A percentile compares a stretch with the other conserved stretches of the same genome.
phyloP scores from a whole-genome alignment of 805 yeast genomes.

The Hanseniaspora valbyensis region DNA sequence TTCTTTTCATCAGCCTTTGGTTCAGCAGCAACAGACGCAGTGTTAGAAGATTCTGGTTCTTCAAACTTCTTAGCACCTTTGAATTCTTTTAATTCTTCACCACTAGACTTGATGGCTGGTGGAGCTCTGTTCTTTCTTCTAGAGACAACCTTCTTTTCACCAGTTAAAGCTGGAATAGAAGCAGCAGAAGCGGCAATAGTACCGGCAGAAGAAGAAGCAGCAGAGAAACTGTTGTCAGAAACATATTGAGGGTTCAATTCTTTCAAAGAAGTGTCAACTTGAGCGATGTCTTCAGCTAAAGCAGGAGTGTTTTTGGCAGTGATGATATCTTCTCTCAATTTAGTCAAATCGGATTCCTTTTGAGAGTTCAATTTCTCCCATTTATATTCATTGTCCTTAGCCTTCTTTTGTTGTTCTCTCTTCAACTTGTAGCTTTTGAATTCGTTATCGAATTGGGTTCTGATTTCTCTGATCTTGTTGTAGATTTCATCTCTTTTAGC shows the following conservation, averaged over 20 bases:
- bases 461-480: conserved; percentile 53
- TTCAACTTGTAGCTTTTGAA: conserved; percentile 58
- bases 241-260: conserved; percentile 65
- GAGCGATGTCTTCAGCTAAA: conserved; percentile 62
- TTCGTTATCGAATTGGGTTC: conserved; percentile 65
- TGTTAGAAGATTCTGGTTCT: conserved; percentile 25
- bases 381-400: conserved; percentile 46
- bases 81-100: conserved; percentile 33
- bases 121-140: conserved; percentile 42
- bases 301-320: conserved; percentile 71
- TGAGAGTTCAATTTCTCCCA: conserved; percentile 38
- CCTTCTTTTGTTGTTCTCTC: conserved; percentile 63
- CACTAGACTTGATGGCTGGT: conserved; percentile 42
- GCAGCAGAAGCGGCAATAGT: conserved; percentile 26
- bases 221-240: too few relatives aligned
- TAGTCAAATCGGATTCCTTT: conserved; percentile 43
- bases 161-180: conserved; percentile 32
- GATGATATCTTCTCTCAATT: conserved; percentile 57
- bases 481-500: conserved; percentile 60
- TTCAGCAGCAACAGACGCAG: conserved; percentile 17
- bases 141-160: conserved; percentile 25
- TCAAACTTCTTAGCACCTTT: conserved; percentile 44
- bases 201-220: too few relatives aligned
- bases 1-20: conserved; percentile 18
- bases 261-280: conserved; percentile 59